Percentiles rank a stretch among this genome's conserved stretches.
Evolutionary conservation across 2,329 filamentous ascomycete genomes (phyloP).

Genomic region (Fusarium globosum): DNA sequence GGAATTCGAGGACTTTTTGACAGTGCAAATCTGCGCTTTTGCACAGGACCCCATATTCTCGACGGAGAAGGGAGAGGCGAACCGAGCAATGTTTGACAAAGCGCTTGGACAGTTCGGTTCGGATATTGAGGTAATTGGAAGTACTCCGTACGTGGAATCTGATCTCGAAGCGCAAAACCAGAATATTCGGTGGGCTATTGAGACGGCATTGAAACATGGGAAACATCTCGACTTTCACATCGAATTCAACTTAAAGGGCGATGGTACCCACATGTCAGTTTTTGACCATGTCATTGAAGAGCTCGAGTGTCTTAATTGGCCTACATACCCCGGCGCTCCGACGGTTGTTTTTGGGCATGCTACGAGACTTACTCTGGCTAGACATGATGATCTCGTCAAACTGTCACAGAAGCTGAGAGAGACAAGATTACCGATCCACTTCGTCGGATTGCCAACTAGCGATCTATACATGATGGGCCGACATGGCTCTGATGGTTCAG

Average conservation of each 20-base stretch:
- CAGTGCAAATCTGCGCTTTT: constrained; percentile 11
- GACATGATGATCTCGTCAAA: not conserved
- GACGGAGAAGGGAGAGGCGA: not conserved
- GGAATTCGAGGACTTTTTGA: not conserved
- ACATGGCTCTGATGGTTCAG: rapidly evolving
- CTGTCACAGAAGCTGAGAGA: not conserved
- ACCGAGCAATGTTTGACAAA: not conserved
- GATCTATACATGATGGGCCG: constrained; percentile 22
- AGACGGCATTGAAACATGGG: not conserved
- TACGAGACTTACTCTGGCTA: not conserved
- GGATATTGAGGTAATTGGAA: not conserved
- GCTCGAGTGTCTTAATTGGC: not conserved
- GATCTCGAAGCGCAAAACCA: not conserved
- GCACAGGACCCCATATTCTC: constrained; percentile 24
- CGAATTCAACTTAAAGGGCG: not conserved
- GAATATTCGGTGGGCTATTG: constrained; percentile 13
- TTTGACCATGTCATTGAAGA: not conserved
- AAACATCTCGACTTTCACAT: constrained; percentile 13
- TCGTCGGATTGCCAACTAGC: constrained; percentile 9
- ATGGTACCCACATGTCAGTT: not conserved
- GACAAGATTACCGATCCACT: not conserved
- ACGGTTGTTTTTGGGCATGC: constrained; percentile 17
- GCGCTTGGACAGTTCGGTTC: not conserved
- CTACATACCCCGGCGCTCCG: not conserved
- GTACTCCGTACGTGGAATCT: constrained; percentile 4